Evolutionary conservation across 2,329 filamentous ascomycete genomes (phyloP).

Genomic region (Alternaria sp.): DNA sequence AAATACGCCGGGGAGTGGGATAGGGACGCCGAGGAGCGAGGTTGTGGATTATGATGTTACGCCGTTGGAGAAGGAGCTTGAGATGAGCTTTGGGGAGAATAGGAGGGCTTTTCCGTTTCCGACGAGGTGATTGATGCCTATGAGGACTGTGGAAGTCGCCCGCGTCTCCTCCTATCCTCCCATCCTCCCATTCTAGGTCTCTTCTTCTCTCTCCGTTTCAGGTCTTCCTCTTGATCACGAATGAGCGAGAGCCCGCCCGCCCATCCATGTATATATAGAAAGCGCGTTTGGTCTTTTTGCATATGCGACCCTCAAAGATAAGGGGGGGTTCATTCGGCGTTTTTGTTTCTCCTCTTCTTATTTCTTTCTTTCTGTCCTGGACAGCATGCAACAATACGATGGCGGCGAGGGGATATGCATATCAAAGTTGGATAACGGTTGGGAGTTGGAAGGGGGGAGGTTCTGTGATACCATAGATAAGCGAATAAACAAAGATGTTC

Average conservation of each 20-base stretch:
- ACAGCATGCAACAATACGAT: background rate
- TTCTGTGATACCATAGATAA: background rate
- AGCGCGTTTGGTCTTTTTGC: background rate
- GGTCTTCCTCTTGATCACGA: too few relatives aligned
- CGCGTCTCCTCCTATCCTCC: too few relatives aligned
- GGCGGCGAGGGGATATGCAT: background rate
- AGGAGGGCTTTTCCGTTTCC: slow-evolving; percentile 14
- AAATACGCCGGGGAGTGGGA: background rate
- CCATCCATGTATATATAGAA: slow-evolving; percentile 13
- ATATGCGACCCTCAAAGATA: background rate
- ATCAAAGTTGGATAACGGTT: background rate
- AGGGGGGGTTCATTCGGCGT: background rate
- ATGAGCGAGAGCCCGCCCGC: too few relatives aligned
- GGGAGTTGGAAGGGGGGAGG: background rate
- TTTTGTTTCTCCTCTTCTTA: background rate
- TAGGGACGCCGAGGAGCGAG: slow-evolving; percentile 7
- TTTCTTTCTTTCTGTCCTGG: too few relatives aligned
- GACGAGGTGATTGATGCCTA: background rate
- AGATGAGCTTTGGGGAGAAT: slow-evolving; percentile 38
- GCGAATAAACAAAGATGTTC: background rate
- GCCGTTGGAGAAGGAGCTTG: slow-evolving; percentile 38
- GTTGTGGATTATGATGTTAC: slow-evolving; percentile 23
- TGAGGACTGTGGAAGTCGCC: too few relatives aligned
- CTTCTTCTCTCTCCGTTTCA: too few relatives aligned
- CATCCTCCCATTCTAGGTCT: too few relatives aligned